Evolutionary conservation across 495 filamentous ascomycete species (phyloP), one percentile per base, ranked within the genome.

Genomic region (Articulospora tetracladia): DNA sequence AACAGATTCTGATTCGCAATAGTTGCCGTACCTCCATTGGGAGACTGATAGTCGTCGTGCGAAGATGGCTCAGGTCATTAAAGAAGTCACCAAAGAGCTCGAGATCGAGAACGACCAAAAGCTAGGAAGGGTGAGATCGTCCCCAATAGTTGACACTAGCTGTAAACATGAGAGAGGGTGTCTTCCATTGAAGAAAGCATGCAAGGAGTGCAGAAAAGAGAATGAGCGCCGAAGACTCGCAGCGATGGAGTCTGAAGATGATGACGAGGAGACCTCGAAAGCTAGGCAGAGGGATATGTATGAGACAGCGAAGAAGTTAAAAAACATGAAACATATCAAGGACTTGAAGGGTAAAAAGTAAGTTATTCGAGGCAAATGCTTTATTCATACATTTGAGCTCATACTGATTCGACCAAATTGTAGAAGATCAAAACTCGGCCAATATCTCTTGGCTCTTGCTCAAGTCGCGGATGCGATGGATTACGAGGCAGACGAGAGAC

Each of bases 401-500:
- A 7, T 47, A 24, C 53, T 39, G 12, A 25, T 13, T 26, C 47
- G 26, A 60, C 23, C 10, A 24, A 17, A 23, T n/a, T 28, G 26
- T 19, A 59, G 57, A 24, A 52, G 30, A 53, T 22, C 26, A 10
- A 52, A 39, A 28, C 32, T 59, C 6, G 57, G 47, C 10, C 23
- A 25, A 25, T 69, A 68, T 22, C 66, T 77, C 1, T 58, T 74
- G n/a, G 68, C 72, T 53, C 70, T 71, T 1, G 74, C 76, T 3
- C 60, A 65, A 13, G 61, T 78, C 0, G 68, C 69, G 27, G 74
- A 79, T 53, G 70, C 65, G 0, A 78, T 79, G 66, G 69, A 72
- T 7, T 70, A 68, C 8, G 73, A 68, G 23, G 61, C 70, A 0
- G 86, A 90, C 58, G 81, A 86, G 62, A 76, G 78, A 68, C 73